Base-by-base conservation (phyloP, 441 rosid species). In the Cnidoscolus chayamansa region DNA sequence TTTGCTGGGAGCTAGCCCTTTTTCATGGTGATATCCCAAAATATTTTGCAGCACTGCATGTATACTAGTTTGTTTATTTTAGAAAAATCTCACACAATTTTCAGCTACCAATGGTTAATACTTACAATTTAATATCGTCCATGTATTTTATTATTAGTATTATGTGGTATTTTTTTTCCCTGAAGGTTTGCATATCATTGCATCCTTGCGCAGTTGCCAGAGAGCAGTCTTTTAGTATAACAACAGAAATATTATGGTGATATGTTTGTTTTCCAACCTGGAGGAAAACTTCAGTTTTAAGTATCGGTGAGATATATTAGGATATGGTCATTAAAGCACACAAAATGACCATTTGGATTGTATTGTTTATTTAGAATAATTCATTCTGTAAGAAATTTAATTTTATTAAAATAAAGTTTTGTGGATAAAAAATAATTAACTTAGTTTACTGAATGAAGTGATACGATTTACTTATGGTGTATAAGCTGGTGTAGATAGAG, bases 1-100 rank as follows among this genome's bases (percentile, higher is more conserved):
- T 84, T 80, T 91, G 83, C 90, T 91, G 82, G 98, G 98, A 88
- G 97, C 99, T 40, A 91, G 92, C 86, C 99, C 99, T 65, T 95
- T 93, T 65, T 88, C 99, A 65, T 93, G 99, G 99, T 95, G 90
- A 92, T 30, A 54, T 73, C 67, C 64, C 72, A 76, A 58, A 43
- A 43, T 53, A 51, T 71, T 62, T 19, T 69, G 82, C 78, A 72
- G 54, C 54, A 61, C 68, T 58, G 68, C 70, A 32, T 82, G 84
- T 84, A 84, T 71, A 65, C 70, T 72, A 68, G 74, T 76, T 66
- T 80, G 71, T 61, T 81, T 66, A 37, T 73, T 76, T 19, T 63
- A 55, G 32, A 68, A 68, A 72, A 56, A n/a, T 68, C 56, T 32
- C 68, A 63, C 49, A 12, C 54, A 53, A 60, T 57, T 56, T 68